phyloP scores from a whole-genome alignment of 1,139 yeast species.

The Saccharomyces hybrid region DNA sequence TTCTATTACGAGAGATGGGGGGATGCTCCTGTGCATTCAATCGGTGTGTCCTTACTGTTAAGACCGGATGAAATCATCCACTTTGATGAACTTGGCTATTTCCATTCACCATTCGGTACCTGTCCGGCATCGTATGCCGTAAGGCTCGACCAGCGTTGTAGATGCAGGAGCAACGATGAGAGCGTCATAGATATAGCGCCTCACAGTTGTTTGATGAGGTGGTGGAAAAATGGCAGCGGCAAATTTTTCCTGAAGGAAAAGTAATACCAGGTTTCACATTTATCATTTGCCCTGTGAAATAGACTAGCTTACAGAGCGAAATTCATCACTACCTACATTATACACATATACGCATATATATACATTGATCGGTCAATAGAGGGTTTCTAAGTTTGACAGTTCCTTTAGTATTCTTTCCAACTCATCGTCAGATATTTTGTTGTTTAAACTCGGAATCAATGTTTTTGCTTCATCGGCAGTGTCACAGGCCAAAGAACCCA shows the following conservation, averaged over 20 bases:
- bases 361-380: constrained; percentile 31
- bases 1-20: constrained; percentile 96
- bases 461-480: constrained; percentile 98
- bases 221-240: constrained; percentile 69
- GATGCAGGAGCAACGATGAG: constrained; percentile 44
- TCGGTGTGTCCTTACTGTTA: constrained; percentile 55
- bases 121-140: constrained; percentile 59
- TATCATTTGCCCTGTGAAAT: background rate
- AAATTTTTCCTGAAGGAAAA: constrained; percentile 14
- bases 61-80: constrained; percentile 54
- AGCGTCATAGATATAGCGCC: constrained; percentile 46
- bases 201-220: constrained; percentile 66
- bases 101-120: constrained; percentile 68
- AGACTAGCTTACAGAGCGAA: background rate
- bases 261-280: background rate
- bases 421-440: constrained; percentile 80
- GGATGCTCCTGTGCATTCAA: constrained; percentile 93
- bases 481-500: constrained; percentile 90
- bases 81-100: constrained; percentile 84
- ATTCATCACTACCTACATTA: background rate
- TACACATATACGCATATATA: background rate
- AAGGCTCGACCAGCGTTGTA: constrained; percentile 52
- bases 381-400: constrained; percentile 56
- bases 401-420: constrained; percentile 82
- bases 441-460: constrained; percentile 75